Evolutionary conservation across 108 stramenopile genomes (phyloP).

Genomic region (Skeletonema menzelii): DNA sequence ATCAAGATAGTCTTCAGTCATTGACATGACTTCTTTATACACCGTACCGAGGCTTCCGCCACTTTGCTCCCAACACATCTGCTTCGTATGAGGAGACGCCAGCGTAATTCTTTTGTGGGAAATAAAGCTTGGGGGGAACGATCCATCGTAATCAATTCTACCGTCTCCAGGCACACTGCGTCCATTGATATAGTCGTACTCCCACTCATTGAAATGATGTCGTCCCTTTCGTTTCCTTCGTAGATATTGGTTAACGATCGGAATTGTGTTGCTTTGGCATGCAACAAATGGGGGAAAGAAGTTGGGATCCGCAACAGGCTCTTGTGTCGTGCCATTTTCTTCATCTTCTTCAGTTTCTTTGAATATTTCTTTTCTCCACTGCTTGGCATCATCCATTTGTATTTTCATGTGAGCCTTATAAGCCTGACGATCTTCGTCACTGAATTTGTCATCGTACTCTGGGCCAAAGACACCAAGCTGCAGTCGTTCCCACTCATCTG

Average conservation of each 20-base stretch:
- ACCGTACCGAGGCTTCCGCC: slow-evolving; percentile 39
- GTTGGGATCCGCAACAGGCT: not conserved
- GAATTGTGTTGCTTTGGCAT: slow-evolving; percentile 44
- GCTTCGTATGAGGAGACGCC: slow-evolving; percentile 50
- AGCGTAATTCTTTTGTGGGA: slow-evolving; percentile 37
- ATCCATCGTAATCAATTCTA: slow-evolving; percentile 54
- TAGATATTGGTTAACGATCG: slow-evolving; percentile 56
- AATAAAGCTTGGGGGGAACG: slow-evolving; percentile 48
- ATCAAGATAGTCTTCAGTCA: slow-evolving; percentile 23
- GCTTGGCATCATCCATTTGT: slow-evolving; percentile 48
- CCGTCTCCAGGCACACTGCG: slow-evolving; percentile 55
- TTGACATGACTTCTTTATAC: slow-evolving; percentile 44
- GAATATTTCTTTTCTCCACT: slow-evolving; percentile 39
- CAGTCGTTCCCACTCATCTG: slow-evolving; percentile 52
- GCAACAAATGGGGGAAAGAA: slow-evolving; percentile 53
- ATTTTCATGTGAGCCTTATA: slow-evolving; percentile 53
- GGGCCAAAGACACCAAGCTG: slow-evolving; percentile 54
- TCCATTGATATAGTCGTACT: slow-evolving; percentile 54
- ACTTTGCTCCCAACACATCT: slow-evolving; percentile 61
- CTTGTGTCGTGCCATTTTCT: not conserved
- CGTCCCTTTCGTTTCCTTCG: slow-evolving; percentile 34
- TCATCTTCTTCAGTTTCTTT: slow-evolving; percentile 27
- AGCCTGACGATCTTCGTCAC: slow-evolving; percentile 19
- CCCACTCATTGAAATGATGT: slow-evolving; percentile 27
- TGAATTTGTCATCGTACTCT: slow-evolving; percentile 38